These are phyloP conservation scores for Penicillium sp. DNA, from an alignment of 2,329 filamentous ascomycete species.

Conservation along the genomic window DNA sequence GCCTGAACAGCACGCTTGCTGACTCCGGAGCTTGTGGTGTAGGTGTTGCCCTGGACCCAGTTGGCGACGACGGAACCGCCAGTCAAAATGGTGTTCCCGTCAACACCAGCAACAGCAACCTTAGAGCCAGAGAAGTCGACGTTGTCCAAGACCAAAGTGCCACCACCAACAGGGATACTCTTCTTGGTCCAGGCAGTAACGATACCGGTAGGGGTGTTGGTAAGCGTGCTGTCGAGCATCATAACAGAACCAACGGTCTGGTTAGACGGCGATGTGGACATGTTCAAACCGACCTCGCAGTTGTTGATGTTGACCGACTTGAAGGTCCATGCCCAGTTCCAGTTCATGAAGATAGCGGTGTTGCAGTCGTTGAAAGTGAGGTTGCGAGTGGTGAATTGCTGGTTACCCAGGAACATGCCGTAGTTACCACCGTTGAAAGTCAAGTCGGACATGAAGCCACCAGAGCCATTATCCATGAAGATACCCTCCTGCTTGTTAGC, in stretches of 20 bases:
- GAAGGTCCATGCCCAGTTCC: slow-evolving; percentile 87
- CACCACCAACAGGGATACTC: slow-evolving; percentile 68
- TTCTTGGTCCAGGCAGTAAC: slow-evolving; percentile 68
- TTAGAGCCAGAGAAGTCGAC: slow-evolving; percentile 75
- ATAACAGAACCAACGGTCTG: slow-evolving; percentile 86
- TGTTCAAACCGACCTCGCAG: slow-evolving; percentile 74
- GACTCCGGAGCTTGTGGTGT: slow-evolving; percentile 44
- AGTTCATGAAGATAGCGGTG: slow-evolving; percentile 85
- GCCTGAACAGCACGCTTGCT: slow-evolving; percentile 29
- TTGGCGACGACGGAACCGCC: slow-evolving; percentile 69
- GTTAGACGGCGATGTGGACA: slow-evolving; percentile 63
- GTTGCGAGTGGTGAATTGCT: slow-evolving; percentile 86
- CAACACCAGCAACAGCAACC: slow-evolving; percentile 62
- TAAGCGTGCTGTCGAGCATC: slow-evolving; percentile 76
- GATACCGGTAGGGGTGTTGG: slow-evolving; percentile 73
- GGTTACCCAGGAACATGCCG: slow-evolving; percentile 78
- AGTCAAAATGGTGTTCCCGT: slow-evolving; percentile 62
- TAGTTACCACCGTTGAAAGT: slow-evolving; percentile 79
- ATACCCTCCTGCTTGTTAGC: slow-evolving; percentile 72
- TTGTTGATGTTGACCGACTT: slow-evolving; percentile 74
- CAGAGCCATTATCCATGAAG: slow-evolving; percentile 83
- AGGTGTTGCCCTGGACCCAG: slow-evolving; percentile 79
- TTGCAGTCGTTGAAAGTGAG: slow-evolving; percentile 78
- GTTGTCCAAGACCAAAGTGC: slow-evolving; percentile 83
- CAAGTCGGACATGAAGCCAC: slow-evolving; percentile 80